These are phyloP conservation scores for Talaromyces albobiverticillius DNA, from an alignment of 2,329 filamentous ascomycete species.

Conservation along the genomic window DNA sequence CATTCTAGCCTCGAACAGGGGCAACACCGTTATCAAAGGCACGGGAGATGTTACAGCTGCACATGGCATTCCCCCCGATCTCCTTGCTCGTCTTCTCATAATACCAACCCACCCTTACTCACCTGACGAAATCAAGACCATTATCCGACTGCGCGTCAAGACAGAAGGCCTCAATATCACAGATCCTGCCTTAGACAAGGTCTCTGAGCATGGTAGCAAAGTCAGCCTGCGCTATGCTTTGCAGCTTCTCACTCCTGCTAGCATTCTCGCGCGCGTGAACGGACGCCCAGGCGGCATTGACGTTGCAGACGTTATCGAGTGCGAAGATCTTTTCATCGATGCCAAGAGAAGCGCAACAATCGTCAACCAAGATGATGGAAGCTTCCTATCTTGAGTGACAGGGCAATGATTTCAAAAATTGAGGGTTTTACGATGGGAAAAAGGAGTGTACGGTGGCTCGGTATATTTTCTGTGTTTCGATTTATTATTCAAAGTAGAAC, in stretches of 20 bases:
- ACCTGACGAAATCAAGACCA: conserved; percentile 84
- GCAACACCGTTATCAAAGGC: conserved; percentile 87
- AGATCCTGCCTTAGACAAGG: conserved; percentile 80
- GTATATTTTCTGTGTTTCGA: conserved; percentile 3
- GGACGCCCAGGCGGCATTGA: conserved; percentile 71
- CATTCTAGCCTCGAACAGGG: conserved; percentile 94
- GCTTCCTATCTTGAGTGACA: conserved; percentile 60
- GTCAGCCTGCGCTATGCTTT: conserved; percentile 91
- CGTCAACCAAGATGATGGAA: conserved; percentile 62
- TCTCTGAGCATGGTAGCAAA: conserved; percentile 80
- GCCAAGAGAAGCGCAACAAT: conserved; percentile 73
- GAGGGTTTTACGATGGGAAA: background rate
- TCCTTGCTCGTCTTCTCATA: conserved; percentile 90
- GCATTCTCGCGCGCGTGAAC: conserved; percentile 84
- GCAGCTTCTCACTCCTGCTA: conserved; percentile 84
- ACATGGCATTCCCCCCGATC: conserved; percentile 91
- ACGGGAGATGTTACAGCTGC: conserved; percentile 75
- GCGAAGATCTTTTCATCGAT: conserved; percentile 80
- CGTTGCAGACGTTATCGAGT: conserved; percentile 73
- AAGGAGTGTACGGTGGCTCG: conserved; percentile 10
- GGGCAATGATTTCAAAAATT: background rate
- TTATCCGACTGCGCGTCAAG: conserved; percentile 78
- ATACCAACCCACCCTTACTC: conserved; percentile 90
- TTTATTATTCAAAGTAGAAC: conserved; percentile 3
- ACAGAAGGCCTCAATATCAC: conserved; percentile 78